Conservation (phyloP, 2,329 filamentous ascomycete genomes). For the Tolypocladium ophioglossoides region DNA sequence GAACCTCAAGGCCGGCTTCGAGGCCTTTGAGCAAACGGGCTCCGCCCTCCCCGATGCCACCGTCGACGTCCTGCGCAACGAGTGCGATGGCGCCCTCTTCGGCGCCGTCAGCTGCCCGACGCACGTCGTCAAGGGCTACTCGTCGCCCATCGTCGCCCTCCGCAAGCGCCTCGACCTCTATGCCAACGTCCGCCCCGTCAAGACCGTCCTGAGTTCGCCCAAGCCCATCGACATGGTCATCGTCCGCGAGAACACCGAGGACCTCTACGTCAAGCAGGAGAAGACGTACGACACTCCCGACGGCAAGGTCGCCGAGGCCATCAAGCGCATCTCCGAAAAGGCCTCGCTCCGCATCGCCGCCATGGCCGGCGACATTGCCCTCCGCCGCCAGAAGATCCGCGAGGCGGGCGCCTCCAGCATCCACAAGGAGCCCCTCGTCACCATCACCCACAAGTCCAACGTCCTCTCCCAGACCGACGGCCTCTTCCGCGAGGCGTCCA, state of each 20-base stretch:
- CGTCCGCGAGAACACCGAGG: constrained; percentile 97
- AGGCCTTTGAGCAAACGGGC: constrained; percentile 85
- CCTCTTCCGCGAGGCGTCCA: constrained; percentile 76
- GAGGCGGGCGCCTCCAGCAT: constrained; percentile 45
- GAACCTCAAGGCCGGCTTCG: constrained; percentile 85
- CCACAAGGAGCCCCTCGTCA: constrained; percentile 66
- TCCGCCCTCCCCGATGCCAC: constrained; percentile 83
- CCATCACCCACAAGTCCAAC: constrained; percentile 97
- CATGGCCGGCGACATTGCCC: constrained; percentile 91
- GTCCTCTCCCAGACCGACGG: constrained; percentile 94
- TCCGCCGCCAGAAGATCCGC: constrained; percentile 74
- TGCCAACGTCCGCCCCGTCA: constrained; percentile 94
- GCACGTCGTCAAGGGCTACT: constrained; percentile 87
- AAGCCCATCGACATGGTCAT: constrained; percentile 91
- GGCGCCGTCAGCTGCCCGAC: constrained; percentile 91
- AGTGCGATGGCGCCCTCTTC: constrained; percentile 94
- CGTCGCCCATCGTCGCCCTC: constrained; percentile 89
- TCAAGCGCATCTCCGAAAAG: constrained; percentile 89
- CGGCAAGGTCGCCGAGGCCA: constrained; percentile 86
- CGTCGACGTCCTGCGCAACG: constrained; percentile 74
- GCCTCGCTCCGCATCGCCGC: constrained; percentile 78
- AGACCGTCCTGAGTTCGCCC: constrained; percentile 57
- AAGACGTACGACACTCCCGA: constrained; percentile 65
- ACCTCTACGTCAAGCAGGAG: constrained; percentile 97
- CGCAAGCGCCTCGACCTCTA: constrained; percentile 93